phyloP scores from a whole-genome alignment of 768 basidiomycete species.

The Daedaleopsis sinensis region DNA sequence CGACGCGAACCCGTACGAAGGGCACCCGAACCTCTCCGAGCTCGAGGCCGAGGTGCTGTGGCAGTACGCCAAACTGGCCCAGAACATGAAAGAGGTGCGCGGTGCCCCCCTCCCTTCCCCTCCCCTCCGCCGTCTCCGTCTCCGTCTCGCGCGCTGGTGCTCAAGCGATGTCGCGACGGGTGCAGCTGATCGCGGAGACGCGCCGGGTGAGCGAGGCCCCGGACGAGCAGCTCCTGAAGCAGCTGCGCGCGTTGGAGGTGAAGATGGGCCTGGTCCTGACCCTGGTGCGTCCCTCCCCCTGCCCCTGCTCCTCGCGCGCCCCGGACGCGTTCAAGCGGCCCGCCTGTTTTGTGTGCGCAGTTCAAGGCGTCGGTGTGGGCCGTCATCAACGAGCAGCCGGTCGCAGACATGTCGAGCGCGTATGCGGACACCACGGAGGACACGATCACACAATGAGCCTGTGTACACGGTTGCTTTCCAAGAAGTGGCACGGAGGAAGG shows the following conservation, averaged over 20 bases:
- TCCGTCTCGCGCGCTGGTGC: too few species aligned
- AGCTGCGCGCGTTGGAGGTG: constrained; percentile 81
- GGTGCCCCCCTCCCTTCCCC: too few species aligned
- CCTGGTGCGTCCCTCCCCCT: constrained; percentile 54
- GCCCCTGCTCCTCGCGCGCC: neutral
- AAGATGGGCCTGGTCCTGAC: constrained; percentile 97
- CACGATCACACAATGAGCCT: constrained; percentile 24
- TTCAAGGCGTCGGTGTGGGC: constrained; percentile 98
- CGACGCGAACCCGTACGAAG: constrained; percentile 70
- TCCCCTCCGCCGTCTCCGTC: neutral
- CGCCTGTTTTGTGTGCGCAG: constrained; percentile 38
- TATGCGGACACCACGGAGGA: constrained; percentile 28
- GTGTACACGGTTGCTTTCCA: too few species aligned
- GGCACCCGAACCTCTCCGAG: constrained; percentile 64
- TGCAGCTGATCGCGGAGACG: constrained; percentile 68
- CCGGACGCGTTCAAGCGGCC: too few species aligned
- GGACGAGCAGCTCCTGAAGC: constrained; percentile 74
- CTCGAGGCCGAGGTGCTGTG: constrained; percentile 83
- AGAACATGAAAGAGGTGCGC: constrained; percentile 77
- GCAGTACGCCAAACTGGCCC: constrained; percentile 90
- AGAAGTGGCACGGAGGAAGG: neutral
- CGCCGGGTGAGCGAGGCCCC: constrained; percentile 73
- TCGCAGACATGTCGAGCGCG: constrained; percentile 26
- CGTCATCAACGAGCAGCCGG: constrained; percentile 80
- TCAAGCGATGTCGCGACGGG: neutral